Conservation (phyloP, 2,329 filamentous ascomycete genomes). For the Fusarium sterilihyphosum region DNA sequence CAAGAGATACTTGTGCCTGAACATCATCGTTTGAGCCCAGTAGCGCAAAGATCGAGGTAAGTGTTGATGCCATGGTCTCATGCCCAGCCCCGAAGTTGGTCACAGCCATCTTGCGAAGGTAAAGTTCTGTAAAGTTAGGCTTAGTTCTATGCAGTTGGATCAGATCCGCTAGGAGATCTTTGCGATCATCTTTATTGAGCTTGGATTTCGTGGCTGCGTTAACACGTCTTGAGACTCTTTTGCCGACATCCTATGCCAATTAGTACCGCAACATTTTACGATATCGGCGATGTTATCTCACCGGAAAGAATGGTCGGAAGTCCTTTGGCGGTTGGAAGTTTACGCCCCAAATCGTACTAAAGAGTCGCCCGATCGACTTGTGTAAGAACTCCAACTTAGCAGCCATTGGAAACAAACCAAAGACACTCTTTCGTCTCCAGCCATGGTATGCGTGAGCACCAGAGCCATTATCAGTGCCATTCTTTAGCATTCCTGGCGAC, state of each 20-base stretch:
- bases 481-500: conserved; percentile 60
- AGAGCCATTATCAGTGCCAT: conserved; percentile 57
- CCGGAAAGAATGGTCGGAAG: conserved; percentile 62
- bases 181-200: conserved; percentile 44
- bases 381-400: conserved; percentile 53
- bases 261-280: background rate
- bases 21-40: conserved; percentile 52
- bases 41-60: conserved; percentile 60
- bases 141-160: conserved; percentile 57
- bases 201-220: conserved; percentile 45
- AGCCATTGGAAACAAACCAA: conserved; percentile 59
- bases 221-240: conserved; percentile 48
- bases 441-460: conserved; percentile 59
- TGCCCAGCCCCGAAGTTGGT: conserved; percentile 67
- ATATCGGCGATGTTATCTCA: conserved; percentile 35
- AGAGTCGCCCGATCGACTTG: conserved; percentile 50
- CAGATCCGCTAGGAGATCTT: conserved; percentile 58
- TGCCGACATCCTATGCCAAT: conserved; percentile 46
- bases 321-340: conserved; percentile 55
- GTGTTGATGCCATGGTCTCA: conserved; percentile 63
- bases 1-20: conserved; percentile 48
- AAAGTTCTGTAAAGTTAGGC: conserved; percentile 57
- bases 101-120: conserved; percentile 62
- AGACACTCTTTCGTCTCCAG: conserved; percentile 63
- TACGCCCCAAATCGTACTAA: conserved; percentile 56